These are phyloP conservation scores for Knufia fluminis DNA, from an alignment of 2,329 filamentous ascomycete genomes.

Conservation along the genomic window DNA sequence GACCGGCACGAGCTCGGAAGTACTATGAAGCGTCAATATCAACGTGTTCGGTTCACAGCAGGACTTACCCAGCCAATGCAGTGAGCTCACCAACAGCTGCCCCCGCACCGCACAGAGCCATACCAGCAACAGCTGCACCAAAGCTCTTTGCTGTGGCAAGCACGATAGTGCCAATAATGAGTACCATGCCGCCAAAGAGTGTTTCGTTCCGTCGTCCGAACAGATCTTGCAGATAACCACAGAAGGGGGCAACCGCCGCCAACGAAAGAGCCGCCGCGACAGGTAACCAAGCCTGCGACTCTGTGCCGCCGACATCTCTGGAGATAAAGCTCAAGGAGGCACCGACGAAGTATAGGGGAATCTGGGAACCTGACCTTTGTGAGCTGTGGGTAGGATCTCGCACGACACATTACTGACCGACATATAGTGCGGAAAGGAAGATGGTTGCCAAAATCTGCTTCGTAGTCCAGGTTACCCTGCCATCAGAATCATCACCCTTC, in stretches of 20 bases:
- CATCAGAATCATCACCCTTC: slow-evolving; percentile 7
- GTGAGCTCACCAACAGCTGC: slow-evolving; percentile 16
- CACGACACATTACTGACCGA: background rate
- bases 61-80: slow-evolving; percentile 16
- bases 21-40: background rate
- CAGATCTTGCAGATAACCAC: slow-evolving; percentile 17
- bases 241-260: slow-evolving; percentile 15
- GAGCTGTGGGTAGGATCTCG: background rate
- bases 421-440: slow-evolving; percentile 1
- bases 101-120: slow-evolving; percentile 15
- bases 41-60: background rate
- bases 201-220: slow-evolving; percentile 15
- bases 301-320: slow-evolving; percentile 13
- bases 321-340: slow-evolving; percentile 16
- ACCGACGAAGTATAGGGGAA: slow-evolving; percentile 17
- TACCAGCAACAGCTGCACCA: slow-evolving; percentile 13
- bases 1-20: slow-evolving; percentile 18
- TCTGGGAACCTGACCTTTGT: slow-evolving; percentile 12
- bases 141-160: slow-evolving; percentile 14
- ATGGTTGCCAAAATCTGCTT: slow-evolving; percentile 2
- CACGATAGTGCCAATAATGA: slow-evolving; percentile 15
- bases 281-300: slow-evolving; percentile 13
- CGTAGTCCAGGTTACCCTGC: background rate
- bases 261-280: slow-evolving; percentile 14
- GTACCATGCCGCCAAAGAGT: slow-evolving; percentile 9